phyloP scores from a whole-genome alignment of 163 green algal species.

The Chlorella variabilis region DNA sequence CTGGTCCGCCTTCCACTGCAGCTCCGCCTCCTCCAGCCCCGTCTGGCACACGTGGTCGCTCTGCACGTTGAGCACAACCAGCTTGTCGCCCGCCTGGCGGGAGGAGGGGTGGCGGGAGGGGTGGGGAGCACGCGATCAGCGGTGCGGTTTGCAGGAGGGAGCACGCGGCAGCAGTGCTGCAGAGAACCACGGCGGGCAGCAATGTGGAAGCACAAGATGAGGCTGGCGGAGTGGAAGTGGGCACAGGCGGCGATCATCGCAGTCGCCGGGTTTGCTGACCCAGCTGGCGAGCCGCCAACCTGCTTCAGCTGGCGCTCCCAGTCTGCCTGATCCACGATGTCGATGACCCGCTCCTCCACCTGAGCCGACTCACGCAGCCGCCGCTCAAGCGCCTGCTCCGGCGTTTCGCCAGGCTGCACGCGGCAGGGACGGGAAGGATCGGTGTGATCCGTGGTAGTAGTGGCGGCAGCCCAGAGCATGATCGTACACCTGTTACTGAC shows the following conservation, averaged over 20 bases:
- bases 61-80: slow-evolving; percentile 82
- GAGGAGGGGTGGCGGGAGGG: neutral
- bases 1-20: slow-evolving; percentile 77
- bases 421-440: neutral
- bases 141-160: neutral
- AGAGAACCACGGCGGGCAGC: no score
- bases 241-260: no score
- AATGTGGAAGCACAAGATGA: no score
- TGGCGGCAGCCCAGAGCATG: no score
- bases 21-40: slow-evolving; percentile 69
- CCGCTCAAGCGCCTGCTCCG: slow-evolving; percentile 62
- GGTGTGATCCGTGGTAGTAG: no score
- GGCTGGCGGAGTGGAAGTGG: no score
- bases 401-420: slow-evolving; percentile 43
- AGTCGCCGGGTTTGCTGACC: no score
- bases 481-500: no score
- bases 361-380: slow-evolving; percentile 62
- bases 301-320: slow-evolving; percentile 50
- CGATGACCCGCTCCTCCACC: slow-evolving; percentile 71
- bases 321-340: slow-evolving; percentile 57
- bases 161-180: no score
- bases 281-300: slow-evolving; percentile 28
- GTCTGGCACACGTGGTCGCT: slow-evolving; percentile 70
- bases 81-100: slow-evolving; percentile 59
- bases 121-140: neutral